phyloP scores from a whole-genome alignment of 257 asterid species.

The Rhazya stricta region DNA sequence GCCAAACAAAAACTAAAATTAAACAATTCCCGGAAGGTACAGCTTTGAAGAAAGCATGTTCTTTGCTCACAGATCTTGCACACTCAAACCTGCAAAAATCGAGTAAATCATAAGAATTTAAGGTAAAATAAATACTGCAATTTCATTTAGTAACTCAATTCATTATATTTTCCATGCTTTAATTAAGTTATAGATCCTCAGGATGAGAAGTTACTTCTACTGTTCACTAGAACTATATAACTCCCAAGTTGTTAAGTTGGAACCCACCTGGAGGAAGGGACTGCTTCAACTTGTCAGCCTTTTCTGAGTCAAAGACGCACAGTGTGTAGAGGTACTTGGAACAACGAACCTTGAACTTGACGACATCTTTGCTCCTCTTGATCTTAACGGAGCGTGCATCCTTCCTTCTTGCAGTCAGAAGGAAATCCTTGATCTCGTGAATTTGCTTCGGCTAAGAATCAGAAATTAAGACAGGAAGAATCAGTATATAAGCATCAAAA shows the following conservation, averaged over 20 bases:
- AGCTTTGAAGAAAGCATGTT: not conserved
- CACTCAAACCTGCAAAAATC: slow-evolving; percentile 5
- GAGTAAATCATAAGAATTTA: not conserved
- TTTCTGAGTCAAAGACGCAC: slow-evolving; percentile 22
- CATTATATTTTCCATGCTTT: no score
- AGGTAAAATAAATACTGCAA: not conserved
- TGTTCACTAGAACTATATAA: no score
- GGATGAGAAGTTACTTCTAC: not conserved
- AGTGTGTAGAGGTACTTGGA: slow-evolving; percentile 31
- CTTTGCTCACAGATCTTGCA: not conserved
- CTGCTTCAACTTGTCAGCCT: slow-evolving; percentile 32
- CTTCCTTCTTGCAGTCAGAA: slow-evolving; percentile 26
- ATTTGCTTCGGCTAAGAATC: slow-evolving; percentile 22
- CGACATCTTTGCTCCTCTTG: slow-evolving; percentile 23
- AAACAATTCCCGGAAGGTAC: not conserved
- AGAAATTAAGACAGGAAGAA: not conserved
- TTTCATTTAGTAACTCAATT: no score
- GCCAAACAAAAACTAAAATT: not conserved
- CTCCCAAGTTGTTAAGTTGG: not conserved
- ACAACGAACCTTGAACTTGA: slow-evolving; percentile 29
- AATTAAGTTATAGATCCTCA: not conserved
- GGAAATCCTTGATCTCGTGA: slow-evolving; percentile 28
- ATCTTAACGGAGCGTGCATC: slow-evolving; percentile 23
- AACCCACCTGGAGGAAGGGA: slow-evolving; percentile 29
- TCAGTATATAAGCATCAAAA: not conserved